phyloP scores from a whole-genome alignment of 2,329 filamentous ascomycete species.

The Fusarium miscanthi region DNA sequence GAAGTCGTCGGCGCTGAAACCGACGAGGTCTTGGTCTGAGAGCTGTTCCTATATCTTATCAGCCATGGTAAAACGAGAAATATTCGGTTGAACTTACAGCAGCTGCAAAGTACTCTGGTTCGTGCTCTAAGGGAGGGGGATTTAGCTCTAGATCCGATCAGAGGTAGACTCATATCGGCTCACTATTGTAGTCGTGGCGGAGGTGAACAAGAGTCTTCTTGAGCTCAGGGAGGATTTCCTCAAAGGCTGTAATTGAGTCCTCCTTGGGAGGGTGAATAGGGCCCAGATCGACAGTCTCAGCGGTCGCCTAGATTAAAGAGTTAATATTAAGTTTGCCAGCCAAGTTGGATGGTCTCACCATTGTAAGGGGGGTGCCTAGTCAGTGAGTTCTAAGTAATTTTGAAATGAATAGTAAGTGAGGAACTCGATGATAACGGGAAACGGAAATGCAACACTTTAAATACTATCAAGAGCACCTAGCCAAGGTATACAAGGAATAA shows the following conservation, averaged over 20 bases:
- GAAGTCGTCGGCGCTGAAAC: constrained; percentile 82
- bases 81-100: constrained; percentile 47
- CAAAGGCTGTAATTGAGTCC: constrained; percentile 62
- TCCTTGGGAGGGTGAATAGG: constrained; percentile 60
- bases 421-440: background rate
- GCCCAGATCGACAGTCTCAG: constrained; percentile 64
- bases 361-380: constrained; percentile 5
- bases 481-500: constrained; percentile 18
- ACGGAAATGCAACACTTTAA: constrained; percentile 10
- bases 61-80: background rate
- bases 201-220: constrained; percentile 63
- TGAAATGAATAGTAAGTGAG: background rate
- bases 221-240: constrained; percentile 61
- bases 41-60: constrained; percentile 22
- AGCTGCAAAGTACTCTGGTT: constrained; percentile 65
- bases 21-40: constrained; percentile 86
- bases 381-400: background rate
- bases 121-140: constrained; percentile 57
- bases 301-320: constrained; percentile 55
- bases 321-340: background rate
- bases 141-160: constrained; percentile 7
- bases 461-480: background rate
- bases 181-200: constrained; percentile 60
- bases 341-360: constrained; percentile 20
- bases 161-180: constrained; percentile 1